These are phyloP conservation scores for Pseudogymnoascus sp. DNA, from an alignment of 2,329 filamentous ascomycete species.

Conservation along the genomic window DNA sequence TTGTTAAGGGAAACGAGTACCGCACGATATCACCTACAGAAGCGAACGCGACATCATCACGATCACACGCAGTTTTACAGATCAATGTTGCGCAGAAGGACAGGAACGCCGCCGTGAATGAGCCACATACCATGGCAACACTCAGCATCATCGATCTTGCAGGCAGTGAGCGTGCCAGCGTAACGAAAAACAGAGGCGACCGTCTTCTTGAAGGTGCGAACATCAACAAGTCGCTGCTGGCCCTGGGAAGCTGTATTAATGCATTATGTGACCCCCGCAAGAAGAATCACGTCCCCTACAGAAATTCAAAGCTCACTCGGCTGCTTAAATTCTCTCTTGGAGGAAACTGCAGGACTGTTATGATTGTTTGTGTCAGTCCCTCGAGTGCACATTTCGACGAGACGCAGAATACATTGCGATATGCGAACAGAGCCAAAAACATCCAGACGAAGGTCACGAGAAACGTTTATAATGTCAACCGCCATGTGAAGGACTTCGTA, in stretches of 20 bases:
- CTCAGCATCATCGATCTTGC: constrained; percentile 97
- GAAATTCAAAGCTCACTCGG: constrained; percentile 94
- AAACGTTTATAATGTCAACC: constrained; percentile 98
- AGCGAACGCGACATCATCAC: constrained; percentile 93
- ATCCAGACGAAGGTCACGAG: constrained; percentile 99
- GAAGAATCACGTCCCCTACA: constrained; percentile 89
- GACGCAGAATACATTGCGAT: constrained; percentile 94
- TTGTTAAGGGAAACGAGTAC: constrained; percentile 87
- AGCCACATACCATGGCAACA: constrained; percentile 96
- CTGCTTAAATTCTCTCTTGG: constrained; percentile 94
- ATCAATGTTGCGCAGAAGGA: constrained; percentile 96
- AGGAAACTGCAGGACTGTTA: constrained; percentile 97
- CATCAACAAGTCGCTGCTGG: constrained; percentile 97
- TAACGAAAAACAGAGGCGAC: constrained; percentile 93
- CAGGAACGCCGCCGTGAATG: constrained; percentile 82
- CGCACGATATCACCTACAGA: constrained; percentile 95
- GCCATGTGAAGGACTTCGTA: constrained; percentile 97
- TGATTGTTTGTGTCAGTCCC: constrained; percentile 98
- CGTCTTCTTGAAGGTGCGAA: constrained; percentile 89
- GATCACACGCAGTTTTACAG: constrained; percentile 93
- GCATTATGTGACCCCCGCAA: constrained; percentile 90
- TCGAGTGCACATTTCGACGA: constrained; percentile 97
- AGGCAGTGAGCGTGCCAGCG: constrained; percentile 90
- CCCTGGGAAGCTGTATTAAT: constrained; percentile 95
- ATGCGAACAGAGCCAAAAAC: constrained; percentile 96